Conservation (phyloP, 2,329 filamentous ascomycete species). For the Niveomyces coronatus region DNA sequence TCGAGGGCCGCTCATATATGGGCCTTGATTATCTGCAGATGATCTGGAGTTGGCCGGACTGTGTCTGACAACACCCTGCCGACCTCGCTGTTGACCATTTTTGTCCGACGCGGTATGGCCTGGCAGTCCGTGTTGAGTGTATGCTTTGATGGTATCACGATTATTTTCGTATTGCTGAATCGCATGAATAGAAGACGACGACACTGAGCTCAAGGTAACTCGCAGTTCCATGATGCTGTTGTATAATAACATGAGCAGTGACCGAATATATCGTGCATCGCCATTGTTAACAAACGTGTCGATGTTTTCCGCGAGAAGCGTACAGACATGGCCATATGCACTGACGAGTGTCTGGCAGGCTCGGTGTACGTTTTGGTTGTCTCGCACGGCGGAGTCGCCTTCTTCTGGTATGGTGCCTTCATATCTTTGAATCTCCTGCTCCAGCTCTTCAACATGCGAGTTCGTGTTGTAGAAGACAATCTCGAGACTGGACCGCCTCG, state of each 20-base stretch:
- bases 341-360: slow-evolving; percentile 53
- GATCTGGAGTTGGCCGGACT: slow-evolving; percentile 40
- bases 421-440: slow-evolving; percentile 54
- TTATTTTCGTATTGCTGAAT: slow-evolving; percentile 14
- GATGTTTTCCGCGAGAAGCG: slow-evolving; percentile 49
- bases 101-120: slow-evolving; percentile 14
- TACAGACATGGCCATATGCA: slow-evolving; percentile 56
- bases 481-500: slow-evolving; percentile 53
- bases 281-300: slow-evolving; percentile 55
- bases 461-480: slow-evolving; percentile 60
- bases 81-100: slow-evolving; percentile 15
- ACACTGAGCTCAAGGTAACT: slow-evolving; percentile 35
- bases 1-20: slow-evolving; percentile 37
- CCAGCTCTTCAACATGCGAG: slow-evolving; percentile 54
- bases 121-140: slow-evolving; percentile 35
- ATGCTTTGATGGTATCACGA: slow-evolving; percentile 40
- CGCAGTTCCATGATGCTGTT: slow-evolving; percentile 59
- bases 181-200: slow-evolving; percentile 16
- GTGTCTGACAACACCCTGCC: slow-evolving; percentile 31
- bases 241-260: slow-evolving; percentile 52
- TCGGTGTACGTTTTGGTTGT: slow-evolving; percentile 53
- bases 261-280: slow-evolving; percentile 56
- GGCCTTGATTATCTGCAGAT: slow-evolving; percentile 26
- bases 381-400: slow-evolving; percentile 35
- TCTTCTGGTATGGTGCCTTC: slow-evolving; percentile 37